A percentile compares a stretch with the other conserved stretches of the same genome.
Evolutionary conservation across 73 alveolate species (phyloP).

Genomic region (Paramecium primaurelia): DNA sequence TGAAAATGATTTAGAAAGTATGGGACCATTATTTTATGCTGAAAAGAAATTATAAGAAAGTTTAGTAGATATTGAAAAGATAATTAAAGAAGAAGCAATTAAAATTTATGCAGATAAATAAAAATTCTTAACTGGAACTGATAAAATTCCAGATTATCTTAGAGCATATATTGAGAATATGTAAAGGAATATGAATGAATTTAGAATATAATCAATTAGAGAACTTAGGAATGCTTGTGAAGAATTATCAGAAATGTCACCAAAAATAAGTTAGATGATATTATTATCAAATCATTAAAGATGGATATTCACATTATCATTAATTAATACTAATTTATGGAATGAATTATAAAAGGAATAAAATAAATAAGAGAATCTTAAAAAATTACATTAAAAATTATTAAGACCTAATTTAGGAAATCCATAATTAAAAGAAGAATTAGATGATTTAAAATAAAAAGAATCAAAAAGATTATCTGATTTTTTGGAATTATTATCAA

Average conservation of each 20-base stretch:
- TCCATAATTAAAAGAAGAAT: conserved; percentile 60
- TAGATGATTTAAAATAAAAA: conserved; percentile 29
- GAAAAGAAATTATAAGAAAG: conserved; percentile 50
- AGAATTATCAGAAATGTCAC: conserved; percentile 37
- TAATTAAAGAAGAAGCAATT: conserved; percentile 37
- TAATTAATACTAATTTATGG: background rate
- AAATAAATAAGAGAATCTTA: background rate
- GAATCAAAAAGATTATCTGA: conserved; percentile 35
- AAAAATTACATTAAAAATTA: background rate
- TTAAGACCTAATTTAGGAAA: conserved; percentile 56
- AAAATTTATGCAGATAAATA: conserved; percentile 55
- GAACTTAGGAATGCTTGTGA: conserved; percentile 59
- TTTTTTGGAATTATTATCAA: background rate
- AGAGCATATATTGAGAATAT: conserved; percentile 52
- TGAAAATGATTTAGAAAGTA: conserved; percentile 49
- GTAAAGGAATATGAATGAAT: conserved; percentile 49
- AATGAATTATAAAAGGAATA: background rate
- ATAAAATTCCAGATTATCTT: conserved; percentile 58
- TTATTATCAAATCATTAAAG: background rate
- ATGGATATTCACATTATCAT: background rate
- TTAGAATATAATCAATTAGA: conserved; percentile 53
- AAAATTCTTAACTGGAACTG: conserved; percentile 58
- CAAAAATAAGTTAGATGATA: conserved; percentile 50
- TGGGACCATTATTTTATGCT: conserved; percentile 53
- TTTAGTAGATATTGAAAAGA: conserved; percentile 51